Evolutionary conservation across 2,329 filamentous ascomycete genomes (phyloP).

Genomic region (Rhinocladiella similis): DNA sequence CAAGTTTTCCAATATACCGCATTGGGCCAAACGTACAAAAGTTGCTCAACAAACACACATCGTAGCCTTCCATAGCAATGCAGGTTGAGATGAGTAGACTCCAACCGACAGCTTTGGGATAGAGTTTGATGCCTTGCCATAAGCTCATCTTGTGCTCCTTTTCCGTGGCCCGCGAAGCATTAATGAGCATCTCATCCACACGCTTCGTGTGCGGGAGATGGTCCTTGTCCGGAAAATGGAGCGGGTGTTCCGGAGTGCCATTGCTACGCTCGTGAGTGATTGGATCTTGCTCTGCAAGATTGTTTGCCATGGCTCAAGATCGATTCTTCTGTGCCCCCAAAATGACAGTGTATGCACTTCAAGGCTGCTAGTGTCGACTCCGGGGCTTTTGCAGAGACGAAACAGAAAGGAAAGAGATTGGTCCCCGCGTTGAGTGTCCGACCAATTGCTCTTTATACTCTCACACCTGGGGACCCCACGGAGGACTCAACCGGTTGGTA

Average conservation of each 20-base stretch:
- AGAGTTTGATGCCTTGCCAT: conserved; percentile 73
- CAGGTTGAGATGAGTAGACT: conserved; percentile 84
- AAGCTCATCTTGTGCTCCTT: conserved; percentile 68
- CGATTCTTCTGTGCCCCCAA: not conserved
- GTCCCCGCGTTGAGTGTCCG: not conserved
- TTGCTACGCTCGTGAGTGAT: conserved; percentile 8
- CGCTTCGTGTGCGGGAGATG: conserved; percentile 10
- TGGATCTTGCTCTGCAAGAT: conserved; percentile 15
- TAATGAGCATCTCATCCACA: conserved; percentile 37
- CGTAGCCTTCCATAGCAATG: conserved; percentile 75
- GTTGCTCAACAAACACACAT: conserved; percentile 60
- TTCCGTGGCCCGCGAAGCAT: conserved; percentile 44
- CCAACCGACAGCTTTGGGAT: conserved; percentile 85
- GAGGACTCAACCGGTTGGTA: not conserved
- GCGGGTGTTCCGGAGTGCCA: conserved; percentile 6
- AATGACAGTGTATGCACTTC: not conserved
- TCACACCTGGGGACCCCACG: conserved; percentile 1
- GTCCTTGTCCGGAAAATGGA: conserved; percentile 15
- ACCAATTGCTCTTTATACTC: not conserved
- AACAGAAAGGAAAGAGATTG: not conserved
- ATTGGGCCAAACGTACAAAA: conserved; percentile 22
- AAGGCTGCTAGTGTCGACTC: not conserved
- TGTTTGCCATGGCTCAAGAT: conserved; percentile 16
- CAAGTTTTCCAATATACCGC: not conserved
- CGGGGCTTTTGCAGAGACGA: not conserved